Conservation (phyloP, 2,329 filamentous ascomycete genomes). For the Alternaria tenuissima region DNA sequence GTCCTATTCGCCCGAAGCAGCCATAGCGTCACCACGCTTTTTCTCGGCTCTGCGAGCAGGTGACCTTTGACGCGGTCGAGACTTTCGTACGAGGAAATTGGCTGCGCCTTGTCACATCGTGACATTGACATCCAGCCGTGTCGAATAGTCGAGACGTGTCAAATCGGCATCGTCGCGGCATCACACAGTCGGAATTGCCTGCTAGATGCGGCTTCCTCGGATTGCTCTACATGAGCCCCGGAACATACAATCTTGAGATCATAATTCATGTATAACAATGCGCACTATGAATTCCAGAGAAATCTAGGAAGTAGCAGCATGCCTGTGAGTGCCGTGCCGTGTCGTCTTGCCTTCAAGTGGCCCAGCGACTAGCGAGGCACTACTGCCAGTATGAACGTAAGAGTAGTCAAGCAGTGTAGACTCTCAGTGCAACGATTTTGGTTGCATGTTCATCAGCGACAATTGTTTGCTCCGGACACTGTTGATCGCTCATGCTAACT, state of each 20-base stretch:
- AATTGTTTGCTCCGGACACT: not conserved
- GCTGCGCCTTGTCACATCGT: slow-evolving; percentile 3
- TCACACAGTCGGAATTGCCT: not conserved
- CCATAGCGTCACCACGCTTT: slow-evolving; percentile 22
- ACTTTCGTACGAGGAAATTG: slow-evolving; percentile 12
- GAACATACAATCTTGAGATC: not conserved
- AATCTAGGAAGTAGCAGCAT: not conserved
- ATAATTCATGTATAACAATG: not conserved
- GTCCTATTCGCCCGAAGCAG: slow-evolving; percentile 14
- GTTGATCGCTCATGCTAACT: not conserved
- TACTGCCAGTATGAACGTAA: not conserved
- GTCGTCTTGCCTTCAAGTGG: not conserved
- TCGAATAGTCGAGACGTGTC: not conserved
- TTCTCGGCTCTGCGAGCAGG: slow-evolving; percentile 21
- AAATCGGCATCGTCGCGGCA: not conserved
- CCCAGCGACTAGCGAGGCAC: not conserved
- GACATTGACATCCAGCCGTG: not conserved
- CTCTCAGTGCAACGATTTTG: not conserved
- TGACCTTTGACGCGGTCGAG: slow-evolving; percentile 29
- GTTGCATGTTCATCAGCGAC: not conserved
- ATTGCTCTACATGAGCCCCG: not conserved
- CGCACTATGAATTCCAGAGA: not conserved
- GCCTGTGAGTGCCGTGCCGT: not conserved
- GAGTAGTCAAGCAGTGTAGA: not conserved
- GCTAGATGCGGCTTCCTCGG: not conserved